Percentiles rank a stretch among this genome's conserved stretches.
phyloP scores from a whole-genome alignment of 106 monocot species.

The Acorus calamus region DNA sequence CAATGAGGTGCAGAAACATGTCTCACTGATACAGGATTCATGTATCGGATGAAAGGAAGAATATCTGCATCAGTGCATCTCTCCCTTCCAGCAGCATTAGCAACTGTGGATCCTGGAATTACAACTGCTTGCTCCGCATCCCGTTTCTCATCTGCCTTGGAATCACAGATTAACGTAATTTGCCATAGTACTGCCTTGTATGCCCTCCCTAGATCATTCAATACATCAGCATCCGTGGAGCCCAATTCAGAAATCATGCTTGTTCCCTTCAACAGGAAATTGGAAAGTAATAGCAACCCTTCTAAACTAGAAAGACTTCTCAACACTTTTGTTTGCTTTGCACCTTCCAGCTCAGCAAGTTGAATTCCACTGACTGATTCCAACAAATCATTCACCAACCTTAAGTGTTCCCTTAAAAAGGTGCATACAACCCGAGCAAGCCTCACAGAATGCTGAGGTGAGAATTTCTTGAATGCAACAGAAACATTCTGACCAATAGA shows the following conservation, averaged over 20 bases:
- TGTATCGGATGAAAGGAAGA: conserved; percentile 22
- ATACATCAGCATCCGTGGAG: conserved; percentile 50
- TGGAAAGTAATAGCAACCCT: conserved; percentile 46
- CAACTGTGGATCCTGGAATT: conserved; percentile 15
- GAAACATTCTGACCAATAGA: conserved; percentile 52
- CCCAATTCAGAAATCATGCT: conserved; percentile 61
- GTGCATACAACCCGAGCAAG: conserved; percentile 39
- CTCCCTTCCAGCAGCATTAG: conserved; percentile 33
- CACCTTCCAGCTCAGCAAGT: conserved; percentile 24
- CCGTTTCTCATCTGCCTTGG: conserved; percentile 25
- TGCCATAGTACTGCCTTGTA: conserved; percentile 69
- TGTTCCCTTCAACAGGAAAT: conserved; percentile 55
- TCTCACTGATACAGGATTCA: conserved; percentile 31
- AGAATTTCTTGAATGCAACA: conserved; percentile 62
- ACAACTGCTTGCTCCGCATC: conserved; percentile 26
- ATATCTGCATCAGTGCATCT: conserved; percentile 38
- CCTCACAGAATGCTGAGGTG: conserved; percentile 43
- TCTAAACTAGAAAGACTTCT: conserved; percentile 44
- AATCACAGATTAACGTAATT: conserved; percentile 45
- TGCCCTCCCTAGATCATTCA: conserved; percentile 49
- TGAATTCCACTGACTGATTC: conserved; percentile 28
- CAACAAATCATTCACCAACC: conserved; percentile 36
- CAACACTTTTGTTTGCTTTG: conserved; percentile 31
- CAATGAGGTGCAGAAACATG: conserved; percentile 25
- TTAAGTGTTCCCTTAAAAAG: conserved; percentile 47